Conservation (phyloP, 148 eudicot genomes). For the Heliamphora exappendiculata region DNA sequence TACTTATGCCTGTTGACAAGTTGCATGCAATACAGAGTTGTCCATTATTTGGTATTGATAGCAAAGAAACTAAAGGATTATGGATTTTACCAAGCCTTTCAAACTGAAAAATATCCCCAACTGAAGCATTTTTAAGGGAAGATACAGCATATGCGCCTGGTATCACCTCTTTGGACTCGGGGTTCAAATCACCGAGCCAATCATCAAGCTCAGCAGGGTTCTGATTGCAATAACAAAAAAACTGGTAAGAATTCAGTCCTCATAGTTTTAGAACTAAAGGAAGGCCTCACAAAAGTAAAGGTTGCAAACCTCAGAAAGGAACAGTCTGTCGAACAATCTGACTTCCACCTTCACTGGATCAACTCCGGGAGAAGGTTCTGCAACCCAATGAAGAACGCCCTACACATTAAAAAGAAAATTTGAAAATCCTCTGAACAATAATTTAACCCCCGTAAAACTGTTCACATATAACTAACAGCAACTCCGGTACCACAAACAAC, state of each 20-base stretch:
- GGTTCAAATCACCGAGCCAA: conserved; percentile 82
- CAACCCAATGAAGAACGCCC: conserved; percentile 98
- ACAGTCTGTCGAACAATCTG: conserved; percentile 78
- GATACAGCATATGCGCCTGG: conserved; percentile 67
- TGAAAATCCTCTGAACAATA: not conserved
- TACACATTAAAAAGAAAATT: conserved; percentile 13
- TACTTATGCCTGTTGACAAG: not conserved
- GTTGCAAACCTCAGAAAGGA: conserved; percentile 66
- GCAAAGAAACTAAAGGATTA: not conserved
- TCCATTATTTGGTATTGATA: not conserved
- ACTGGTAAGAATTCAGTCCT: not conserved
- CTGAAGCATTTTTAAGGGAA: conserved; percentile 38
- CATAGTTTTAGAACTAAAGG: not conserved
- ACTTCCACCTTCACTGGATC: conserved; percentile 90
- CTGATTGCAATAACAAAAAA: conserved; percentile 27
- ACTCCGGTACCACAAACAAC: conserved; percentile 18
- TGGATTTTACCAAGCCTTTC: conserved; percentile 70
- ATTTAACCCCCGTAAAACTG: not conserved
- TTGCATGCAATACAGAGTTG: not conserved
- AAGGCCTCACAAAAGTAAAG: not conserved
- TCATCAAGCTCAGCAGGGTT: conserved; percentile 86
- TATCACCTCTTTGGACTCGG: conserved; percentile 67
- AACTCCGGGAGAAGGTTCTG: conserved; percentile 71
- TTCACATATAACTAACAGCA: not conserved
- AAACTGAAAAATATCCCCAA: conserved; percentile 81